Percentiles rank a stretch among this genome's conserved stretches.
Conservation (phyloP, 805 yeast genomes). For the Clavispora vitiphila region DNA sequence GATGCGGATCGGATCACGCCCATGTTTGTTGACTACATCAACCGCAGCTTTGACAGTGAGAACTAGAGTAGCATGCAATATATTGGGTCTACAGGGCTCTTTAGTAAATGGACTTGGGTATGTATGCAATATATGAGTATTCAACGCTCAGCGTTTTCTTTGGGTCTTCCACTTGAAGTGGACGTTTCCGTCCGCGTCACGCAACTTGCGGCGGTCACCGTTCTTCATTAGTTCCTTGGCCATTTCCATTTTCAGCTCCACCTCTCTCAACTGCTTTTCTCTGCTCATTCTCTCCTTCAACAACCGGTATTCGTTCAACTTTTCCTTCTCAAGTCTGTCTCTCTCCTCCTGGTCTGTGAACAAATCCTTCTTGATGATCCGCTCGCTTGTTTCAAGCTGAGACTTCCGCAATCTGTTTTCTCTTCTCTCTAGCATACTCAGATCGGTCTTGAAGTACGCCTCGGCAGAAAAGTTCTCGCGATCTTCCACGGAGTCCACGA, state of each 20-base stretch:
- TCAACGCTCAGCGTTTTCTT: constrained; percentile 46
- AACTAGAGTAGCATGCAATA: too few species aligned
- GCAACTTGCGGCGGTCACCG: constrained; percentile 77
- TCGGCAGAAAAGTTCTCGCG: constrained; percentile 60
- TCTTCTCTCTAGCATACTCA: constrained; percentile 51
- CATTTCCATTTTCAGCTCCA: constrained; percentile 66
- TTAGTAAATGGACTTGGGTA: too few species aligned
- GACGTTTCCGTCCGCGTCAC: constrained; percentile 60
- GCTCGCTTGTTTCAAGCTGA: constrained; percentile 47
- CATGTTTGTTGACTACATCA: constrained; percentile 74
- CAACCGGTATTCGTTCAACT: constrained; percentile 54
- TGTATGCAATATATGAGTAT: constrained; percentile 1
- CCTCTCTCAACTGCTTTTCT: constrained; percentile 58
- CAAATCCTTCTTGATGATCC: constrained; percentile 24
- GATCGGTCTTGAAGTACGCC: constrained; percentile 65
- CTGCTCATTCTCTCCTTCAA: constrained; percentile 66
- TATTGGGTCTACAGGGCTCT: too few species aligned
- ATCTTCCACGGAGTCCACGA: constrained; percentile 62
- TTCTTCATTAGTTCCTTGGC: constrained; percentile 88
- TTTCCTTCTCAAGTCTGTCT: constrained; percentile 43
- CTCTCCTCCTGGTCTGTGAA: constrained; percentile 26
- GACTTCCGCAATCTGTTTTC: constrained; percentile 66
- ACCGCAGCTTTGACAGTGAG: constrained; percentile 46
- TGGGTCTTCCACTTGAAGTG: constrained; percentile 82
- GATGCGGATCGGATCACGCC: constrained; percentile 64